phyloP scores from a whole-genome alignment of 2,329 filamentous ascomycete species.

The Leptosphaerulina australis region DNA sequence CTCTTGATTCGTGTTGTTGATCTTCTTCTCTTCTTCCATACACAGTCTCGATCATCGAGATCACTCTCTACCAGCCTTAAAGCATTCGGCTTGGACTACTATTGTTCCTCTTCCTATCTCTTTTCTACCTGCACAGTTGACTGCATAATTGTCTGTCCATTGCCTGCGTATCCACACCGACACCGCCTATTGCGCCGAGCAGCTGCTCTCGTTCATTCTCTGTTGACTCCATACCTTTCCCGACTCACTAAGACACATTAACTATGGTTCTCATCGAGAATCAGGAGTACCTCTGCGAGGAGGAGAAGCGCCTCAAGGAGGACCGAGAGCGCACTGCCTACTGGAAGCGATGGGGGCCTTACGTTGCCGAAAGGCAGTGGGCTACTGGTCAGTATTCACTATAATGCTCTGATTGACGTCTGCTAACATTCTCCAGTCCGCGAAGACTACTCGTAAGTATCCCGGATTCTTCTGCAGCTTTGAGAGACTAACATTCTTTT shows the following conservation, averaged over 20 bases:
- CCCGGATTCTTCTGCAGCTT: conserved; percentile 13
- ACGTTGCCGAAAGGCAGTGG: conserved; percentile 94
- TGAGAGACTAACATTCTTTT: conserved; percentile 34
- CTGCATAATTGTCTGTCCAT: conserved; percentile 31
- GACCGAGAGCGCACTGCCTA: conserved; percentile 84
- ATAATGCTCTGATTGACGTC: neutral
- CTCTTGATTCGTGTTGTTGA: conserved; percentile 13
- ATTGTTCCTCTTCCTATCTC: conserved; percentile 19
- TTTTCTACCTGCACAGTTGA: conserved; percentile 19
- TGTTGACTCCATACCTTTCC: conserved; percentile 8
- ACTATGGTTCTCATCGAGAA: conserved; percentile 88
- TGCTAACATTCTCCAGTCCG: conserved; percentile 64
- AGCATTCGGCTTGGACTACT: conserved; percentile 6
- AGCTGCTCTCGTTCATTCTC: conserved; percentile 20
- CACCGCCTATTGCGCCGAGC: conserved; percentile 31
- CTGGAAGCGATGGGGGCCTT: conserved; percentile 98
- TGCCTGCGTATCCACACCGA: conserved; percentile 28
- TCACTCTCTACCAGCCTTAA: conserved; percentile 6
- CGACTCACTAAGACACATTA: conserved; percentile 18
- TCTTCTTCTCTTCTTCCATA: conserved; percentile 19
- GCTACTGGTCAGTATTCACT: conserved; percentile 71
- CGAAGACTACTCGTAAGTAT: conserved; percentile 82
- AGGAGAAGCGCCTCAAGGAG: conserved; percentile 87
- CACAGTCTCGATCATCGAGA: conserved; percentile 13
- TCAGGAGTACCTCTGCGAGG: conserved; percentile 84